phyloP scores from a whole-genome alignment of 495 filamentous ascomycete species.

The Daldinia caldariorum region DNA sequence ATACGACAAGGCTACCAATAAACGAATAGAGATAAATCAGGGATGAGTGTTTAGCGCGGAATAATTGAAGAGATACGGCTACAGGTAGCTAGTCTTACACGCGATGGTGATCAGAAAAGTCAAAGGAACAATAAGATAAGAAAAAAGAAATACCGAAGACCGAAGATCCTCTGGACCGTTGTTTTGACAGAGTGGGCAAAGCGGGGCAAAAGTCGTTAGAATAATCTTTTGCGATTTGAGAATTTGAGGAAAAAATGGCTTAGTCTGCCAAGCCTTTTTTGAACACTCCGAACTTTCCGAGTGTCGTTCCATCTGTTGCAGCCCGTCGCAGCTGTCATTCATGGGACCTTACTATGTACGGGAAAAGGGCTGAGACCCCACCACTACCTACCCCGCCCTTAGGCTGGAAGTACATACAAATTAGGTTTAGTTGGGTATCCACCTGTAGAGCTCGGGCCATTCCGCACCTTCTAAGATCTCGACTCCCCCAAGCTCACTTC shows the following conservation, averaged over 20 bases:
- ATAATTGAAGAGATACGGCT: conserved; percentile 23
- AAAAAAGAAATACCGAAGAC: conserved; percentile 39
- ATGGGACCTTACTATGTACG: neutral
- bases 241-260: conserved; percentile 5
- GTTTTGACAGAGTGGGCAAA: conserved; percentile 19
- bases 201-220: conserved; percentile 35
- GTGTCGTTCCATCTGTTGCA: neutral
- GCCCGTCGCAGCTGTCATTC: neutral
- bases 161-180: conserved; percentile 42
- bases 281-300: conserved; percentile 43
- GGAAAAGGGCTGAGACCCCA: neutral
- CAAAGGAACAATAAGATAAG: conserved; percentile 25
- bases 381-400: neutral
- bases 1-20: conserved; percentile 36
- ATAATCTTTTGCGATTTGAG: conserved; percentile 21
- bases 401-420: neutral
- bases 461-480: conserved; percentile 7
- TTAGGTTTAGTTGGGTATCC: conserved; percentile 3
- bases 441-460: conserved; percentile 26
- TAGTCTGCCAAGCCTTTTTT: conserved; percentile 22
- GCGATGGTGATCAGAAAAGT: conserved; percentile 10
- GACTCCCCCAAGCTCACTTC: conserved; percentile 1
- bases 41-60: conserved; percentile 34
- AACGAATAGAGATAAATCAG: conserved; percentile 25
- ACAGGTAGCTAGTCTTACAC: conserved; percentile 15